Base-by-base conservation (phyloP, 768 basidiomycete species). In the Amanita polypyramis region DNA sequence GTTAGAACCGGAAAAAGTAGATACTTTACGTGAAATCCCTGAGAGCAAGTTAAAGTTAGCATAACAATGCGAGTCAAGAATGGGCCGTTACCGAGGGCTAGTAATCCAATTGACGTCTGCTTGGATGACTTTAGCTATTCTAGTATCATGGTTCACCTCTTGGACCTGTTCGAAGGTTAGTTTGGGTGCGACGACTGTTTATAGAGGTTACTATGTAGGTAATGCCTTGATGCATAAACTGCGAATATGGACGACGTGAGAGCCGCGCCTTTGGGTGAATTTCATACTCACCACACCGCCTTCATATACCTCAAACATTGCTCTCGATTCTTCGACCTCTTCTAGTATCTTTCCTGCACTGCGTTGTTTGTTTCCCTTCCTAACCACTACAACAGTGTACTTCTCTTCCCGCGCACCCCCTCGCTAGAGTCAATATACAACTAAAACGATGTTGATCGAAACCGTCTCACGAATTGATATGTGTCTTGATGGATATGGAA, bases 171-270 rank as follows among this genome's bases (percentile, higher is more conserved):
- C 30, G 15, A 19, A 14, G 6, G 14, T 50, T 19, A 49, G 17
- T 1, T 21, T 10, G 15, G 12, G 37, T 39, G n/a, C 3, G 40
- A 32, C 11, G n/a, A 36, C 27, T 23, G n/a, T 30, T 5, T 15
- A 30, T 14, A 11, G 32, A 45, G 60, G 75, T 56, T 52, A 88
- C 89, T 37, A 93, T 70, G 60, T 80, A 93, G 0, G 87, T 80
- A 51, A 80, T 54, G 3, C 92, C 91, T 66, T 92, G 91, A 57
- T 93, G 90, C 64, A 94, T 79, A 63, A 88, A 95, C 84, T 90
- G 43, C 11, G 25, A 29, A 10, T 15, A 20, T 29, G 34, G 39
- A 23, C 7, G 29, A 38, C 5, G 14, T 29, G 1, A 23, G 14
- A 23, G 15, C 0, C 4, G 17, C 21, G 38, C 23, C 4, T 37